Evolutionary conservation across 208 protist species (phyloP), one percentile per base, ranked within the genome.

Genomic region (Phytomonas sp.): DNA sequence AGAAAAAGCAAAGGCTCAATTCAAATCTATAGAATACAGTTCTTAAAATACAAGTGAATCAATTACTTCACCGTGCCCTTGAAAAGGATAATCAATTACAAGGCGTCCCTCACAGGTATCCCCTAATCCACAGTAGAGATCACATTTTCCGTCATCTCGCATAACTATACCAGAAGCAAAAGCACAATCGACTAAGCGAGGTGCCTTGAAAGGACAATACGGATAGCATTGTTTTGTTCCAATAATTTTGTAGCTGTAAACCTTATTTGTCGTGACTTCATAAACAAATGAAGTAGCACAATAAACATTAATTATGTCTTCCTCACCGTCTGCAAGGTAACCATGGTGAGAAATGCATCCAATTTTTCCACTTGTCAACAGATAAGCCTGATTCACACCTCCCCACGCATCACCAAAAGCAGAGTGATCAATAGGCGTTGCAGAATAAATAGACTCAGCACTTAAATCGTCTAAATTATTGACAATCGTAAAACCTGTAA

Each of bases 41-140:
- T 19, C 59, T 76, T 63, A 83, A 65, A 84, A 88, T 11, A 76
- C 69, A 4, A 88, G 71, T 34, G 77, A 31, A 60, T 89, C 80
- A 5, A 74, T 72, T 34, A 89, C 79, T 4, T 72, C 73, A 6
- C 84, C 84, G 67, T 83, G 76, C 14, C 84, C 84, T 56, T 89
- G 81, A 63, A 89, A 89, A 6, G 81, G 84, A 72, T 87, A 90
- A 65, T 90, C 81, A 19, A 87, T 78, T 36, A 82, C 79, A 64
- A 90, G 85, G 52, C 84, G 84, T 0, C 84, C 84, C 72, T 90
- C 77, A 14, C 77, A 71, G 0, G 80, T 86, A 36, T 90, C 85
- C 32, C 85, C 85, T 16, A 90, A 63, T 29, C 85, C 85, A 60
- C 85, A 87, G 76, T 90, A 90, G 14, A 90, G 71, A 40, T 90